Evolutionary conservation across 768 basidiomycete genomes (phyloP).

Genomic region (Mycena rebaudengoi): DNA sequence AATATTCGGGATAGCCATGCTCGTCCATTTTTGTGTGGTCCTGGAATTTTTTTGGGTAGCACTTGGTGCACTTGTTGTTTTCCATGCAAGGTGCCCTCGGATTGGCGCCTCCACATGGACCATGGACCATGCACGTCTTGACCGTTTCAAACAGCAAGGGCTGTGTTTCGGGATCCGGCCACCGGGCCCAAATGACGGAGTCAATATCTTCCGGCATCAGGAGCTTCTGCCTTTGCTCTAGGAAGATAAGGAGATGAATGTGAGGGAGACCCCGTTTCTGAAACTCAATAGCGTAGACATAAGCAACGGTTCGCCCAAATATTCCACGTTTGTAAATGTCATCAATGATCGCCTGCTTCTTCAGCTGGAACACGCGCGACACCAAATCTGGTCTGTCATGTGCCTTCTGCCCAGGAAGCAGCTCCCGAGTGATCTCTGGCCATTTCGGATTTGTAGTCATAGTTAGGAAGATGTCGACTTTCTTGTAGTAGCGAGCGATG

Average conservation of each 20-base stretch:
- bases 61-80: constrained; percentile 14
- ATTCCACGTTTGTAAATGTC: constrained; percentile 47
- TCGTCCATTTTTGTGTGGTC: constrained; percentile 14
- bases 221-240: constrained; percentile 41
- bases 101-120: constrained; percentile 35
- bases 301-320: constrained; percentile 51
- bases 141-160: constrained; percentile 33
- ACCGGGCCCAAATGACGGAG: constrained; percentile 44
- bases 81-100: constrained; percentile 36
- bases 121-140: constrained; percentile 47
- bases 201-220: constrained; percentile 46
- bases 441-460: constrained; percentile 62
- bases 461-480: constrained; percentile 58
- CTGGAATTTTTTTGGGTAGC: constrained; percentile 6
- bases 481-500: constrained; percentile 43
- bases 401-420: constrained; percentile 47
- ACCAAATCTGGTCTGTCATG: constrained; percentile 60
- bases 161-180: constrained; percentile 48
- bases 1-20: constrained; percentile 16
- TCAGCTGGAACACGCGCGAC: constrained; percentile 53
- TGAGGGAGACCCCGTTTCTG: constrained; percentile 65
- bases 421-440: constrained; percentile 51
- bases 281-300: too few relatives aligned
- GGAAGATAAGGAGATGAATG: constrained; percentile 56
- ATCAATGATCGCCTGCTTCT: constrained; percentile 48